These are phyloP conservation scores for Colletotrichum tamarilloi DNA, from an alignment of 2,329 filamentous ascomycete species.

Conservation along the genomic window DNA sequence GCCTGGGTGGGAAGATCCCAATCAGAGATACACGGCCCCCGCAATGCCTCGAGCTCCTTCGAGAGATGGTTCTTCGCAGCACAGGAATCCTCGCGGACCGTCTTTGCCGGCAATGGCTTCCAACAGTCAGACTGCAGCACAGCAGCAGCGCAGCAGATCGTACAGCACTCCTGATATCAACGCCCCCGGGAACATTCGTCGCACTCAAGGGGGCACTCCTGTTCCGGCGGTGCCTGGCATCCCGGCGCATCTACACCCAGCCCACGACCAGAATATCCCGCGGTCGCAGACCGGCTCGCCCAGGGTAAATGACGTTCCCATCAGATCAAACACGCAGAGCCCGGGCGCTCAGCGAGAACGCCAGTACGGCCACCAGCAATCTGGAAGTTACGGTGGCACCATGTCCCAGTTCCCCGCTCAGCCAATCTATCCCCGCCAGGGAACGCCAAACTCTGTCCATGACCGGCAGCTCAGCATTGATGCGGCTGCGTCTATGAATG, in stretches of 20 bases:
- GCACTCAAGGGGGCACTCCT: slow-evolving; percentile 61
- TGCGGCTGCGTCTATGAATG: slow-evolving; percentile 42
- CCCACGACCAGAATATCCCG: slow-evolving; percentile 73
- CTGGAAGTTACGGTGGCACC: slow-evolving; percentile 60
- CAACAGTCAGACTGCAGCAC: slow-evolving; percentile 63
- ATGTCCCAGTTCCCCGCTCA: slow-evolving; percentile 69
- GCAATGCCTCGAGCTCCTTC: slow-evolving; percentile 86
- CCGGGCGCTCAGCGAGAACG: slow-evolving; percentile 75
- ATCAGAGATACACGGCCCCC: slow-evolving; percentile 88
- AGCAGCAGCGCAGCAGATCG: slow-evolving; percentile 83
- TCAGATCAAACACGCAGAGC: slow-evolving; percentile 77
- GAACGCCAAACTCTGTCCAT: slow-evolving; percentile 53
- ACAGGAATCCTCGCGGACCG: slow-evolving; percentile 78
- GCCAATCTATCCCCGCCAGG: slow-evolving; percentile 62
- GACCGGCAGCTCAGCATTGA: slow-evolving; percentile 52
- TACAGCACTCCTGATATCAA: slow-evolving; percentile 97
- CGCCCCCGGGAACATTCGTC: slow-evolving; percentile 69
- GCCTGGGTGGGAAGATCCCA: slow-evolving; percentile 77
- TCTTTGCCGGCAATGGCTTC: slow-evolving; percentile 80
- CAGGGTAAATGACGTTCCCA: slow-evolving; percentile 71
- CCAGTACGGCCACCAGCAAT: slow-evolving; percentile 54
- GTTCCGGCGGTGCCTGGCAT: slow-evolving; percentile 82
- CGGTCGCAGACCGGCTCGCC: slow-evolving; percentile 88
- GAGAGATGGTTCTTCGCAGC: slow-evolving; percentile 76
- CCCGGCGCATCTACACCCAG: slow-evolving; percentile 73